A percentile compares a stretch with the other conserved stretches of the same genome.
Evolutionary conservation across 2,329 filamentous ascomycete genomes (phyloP).

Genomic region (Monosporascus sp.): DNA sequence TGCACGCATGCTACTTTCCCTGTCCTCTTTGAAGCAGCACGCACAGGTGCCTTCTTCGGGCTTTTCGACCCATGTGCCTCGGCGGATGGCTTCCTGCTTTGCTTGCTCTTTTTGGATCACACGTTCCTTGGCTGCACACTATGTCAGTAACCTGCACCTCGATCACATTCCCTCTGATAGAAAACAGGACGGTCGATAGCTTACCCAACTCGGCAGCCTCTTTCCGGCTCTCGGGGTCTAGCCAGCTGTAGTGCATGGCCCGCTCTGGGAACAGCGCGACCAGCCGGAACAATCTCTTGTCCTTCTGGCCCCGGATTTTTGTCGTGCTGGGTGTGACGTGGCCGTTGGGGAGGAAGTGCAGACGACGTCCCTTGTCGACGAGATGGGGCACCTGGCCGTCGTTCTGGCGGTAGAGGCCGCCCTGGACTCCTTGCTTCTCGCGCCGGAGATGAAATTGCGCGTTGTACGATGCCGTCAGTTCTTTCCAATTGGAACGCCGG

Average conservation of each 20-base stretch:
- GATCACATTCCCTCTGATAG: neutral
- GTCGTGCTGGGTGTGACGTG: slow-evolving; percentile 12
- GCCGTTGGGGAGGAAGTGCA: slow-evolving; percentile 21
- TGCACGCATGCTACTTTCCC: slow-evolving; percentile 6
- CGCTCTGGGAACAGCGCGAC: slow-evolving; percentile 41
- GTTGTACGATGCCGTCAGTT: slow-evolving; percentile 12
- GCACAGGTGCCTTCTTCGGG: slow-evolving; percentile 13
- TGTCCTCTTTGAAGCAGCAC: slow-evolving; percentile 21
- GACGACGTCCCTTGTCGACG: slow-evolving; percentile 7
- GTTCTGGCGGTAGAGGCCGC: slow-evolving; percentile 25
- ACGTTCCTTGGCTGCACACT: slow-evolving; percentile 12
- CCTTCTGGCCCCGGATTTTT: slow-evolving; percentile 23
- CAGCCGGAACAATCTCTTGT: slow-evolving; percentile 22
- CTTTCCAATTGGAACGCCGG: slow-evolving; percentile 15
- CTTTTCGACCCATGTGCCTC: slow-evolving; percentile 17
- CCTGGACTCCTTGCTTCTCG: slow-evolving; percentile 22
- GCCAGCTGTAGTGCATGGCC: slow-evolving; percentile 41
- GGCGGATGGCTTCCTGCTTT: slow-evolving; percentile 10
- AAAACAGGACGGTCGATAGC: slow-evolving; percentile 15
- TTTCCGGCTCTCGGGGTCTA: slow-evolving; percentile 32
- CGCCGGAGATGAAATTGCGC: slow-evolving; percentile 18
- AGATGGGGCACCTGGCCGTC: slow-evolving; percentile 17
- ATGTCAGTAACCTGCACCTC: neutral
- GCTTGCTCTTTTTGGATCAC: slow-evolving; percentile 10
- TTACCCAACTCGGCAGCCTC: slow-evolving; percentile 36